Percentiles rank a stretch among this genome's conserved stretches.
phyloP scores from a whole-genome alignment of 1,284 basidiomycete genomes.

The Inonotus hispidus region DNA sequence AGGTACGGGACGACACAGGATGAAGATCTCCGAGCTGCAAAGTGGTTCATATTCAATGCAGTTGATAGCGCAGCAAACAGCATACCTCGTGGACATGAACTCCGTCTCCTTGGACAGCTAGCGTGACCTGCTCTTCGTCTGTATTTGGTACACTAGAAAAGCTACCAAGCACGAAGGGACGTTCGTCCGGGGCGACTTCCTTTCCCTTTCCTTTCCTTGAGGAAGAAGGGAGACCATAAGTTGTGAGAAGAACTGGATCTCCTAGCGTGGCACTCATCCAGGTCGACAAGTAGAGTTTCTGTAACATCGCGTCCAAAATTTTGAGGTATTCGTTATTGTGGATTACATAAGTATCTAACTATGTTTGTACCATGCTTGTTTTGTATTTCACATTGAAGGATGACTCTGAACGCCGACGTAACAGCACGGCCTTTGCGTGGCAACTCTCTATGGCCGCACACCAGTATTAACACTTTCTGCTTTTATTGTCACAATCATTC shows the following conservation, averaged over 20 bases:
- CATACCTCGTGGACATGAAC: conserved; percentile 67
- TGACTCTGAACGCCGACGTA: not conserved
- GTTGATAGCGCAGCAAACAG: not conserved
- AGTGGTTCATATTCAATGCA: not conserved
- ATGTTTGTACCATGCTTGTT: not conserved
- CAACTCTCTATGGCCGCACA: not conserved
- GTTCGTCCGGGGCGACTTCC: conserved; percentile 21
- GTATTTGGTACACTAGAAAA: conserved; percentile 33
- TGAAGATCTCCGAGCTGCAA: conserved; percentile 59
- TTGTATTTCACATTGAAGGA: not conserved
- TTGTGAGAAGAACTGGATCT: conserved; percentile 57
- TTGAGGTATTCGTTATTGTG: not conserved
- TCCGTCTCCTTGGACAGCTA: conserved; percentile 65
- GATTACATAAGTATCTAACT: not conserved
- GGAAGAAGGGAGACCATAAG: conserved; percentile 35
- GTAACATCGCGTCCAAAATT: conserved; percentile 11
- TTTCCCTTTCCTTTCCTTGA: conserved; percentile 21
- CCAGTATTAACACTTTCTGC: not conserved
- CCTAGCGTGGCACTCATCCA: conserved; percentile 44
- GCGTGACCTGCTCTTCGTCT: conserved; percentile 51
- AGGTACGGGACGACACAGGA: conserved; percentile 58
- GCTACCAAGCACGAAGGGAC: conserved; percentile 36
- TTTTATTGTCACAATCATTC: not conserved
- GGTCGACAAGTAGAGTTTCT: not conserved
- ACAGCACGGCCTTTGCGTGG: not conserved